Conservation (phyloP, 2,329 filamentous ascomycete genomes). For the Apiospora phragmitis region DNA sequence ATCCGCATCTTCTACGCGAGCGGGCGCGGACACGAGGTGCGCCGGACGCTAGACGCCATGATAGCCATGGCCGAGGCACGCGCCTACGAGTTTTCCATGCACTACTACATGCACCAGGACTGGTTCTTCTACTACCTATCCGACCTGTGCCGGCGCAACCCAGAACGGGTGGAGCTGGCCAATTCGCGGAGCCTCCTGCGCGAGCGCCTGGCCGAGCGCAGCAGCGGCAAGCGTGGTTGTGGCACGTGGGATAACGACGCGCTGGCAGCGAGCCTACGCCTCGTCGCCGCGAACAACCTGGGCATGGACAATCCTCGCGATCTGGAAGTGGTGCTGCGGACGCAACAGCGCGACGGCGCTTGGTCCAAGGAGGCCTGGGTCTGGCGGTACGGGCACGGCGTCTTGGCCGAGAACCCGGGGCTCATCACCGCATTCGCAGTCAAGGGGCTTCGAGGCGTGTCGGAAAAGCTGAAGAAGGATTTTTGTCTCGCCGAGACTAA, state of each 20-base stretch:
- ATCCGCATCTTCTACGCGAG: neutral
- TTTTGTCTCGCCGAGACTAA: too few species aligned
- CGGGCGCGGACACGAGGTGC: neutral
- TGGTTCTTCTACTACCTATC: constrained; percentile 13
- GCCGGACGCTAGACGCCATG: neutral
- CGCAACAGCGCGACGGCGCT: constrained; percentile 3
- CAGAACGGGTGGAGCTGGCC: neutral
- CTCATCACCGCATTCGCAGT: too few species aligned
- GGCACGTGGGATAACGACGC: too few species aligned
- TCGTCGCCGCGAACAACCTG: neutral
- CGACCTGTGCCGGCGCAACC: neutral
- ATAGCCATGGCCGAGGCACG: neutral
- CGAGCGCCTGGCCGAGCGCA: neutral
- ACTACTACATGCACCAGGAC: constrained; percentile 11
- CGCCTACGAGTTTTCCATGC: neutral
- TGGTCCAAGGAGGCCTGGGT: constrained; percentile 4
- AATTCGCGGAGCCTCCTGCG: neutral
- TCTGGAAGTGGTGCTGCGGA: neutral
- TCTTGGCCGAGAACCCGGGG: neutral
- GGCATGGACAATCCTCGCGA: neutral
- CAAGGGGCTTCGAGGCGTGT: too few species aligned
- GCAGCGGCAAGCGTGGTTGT: neutral
- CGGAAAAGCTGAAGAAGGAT: too few species aligned
- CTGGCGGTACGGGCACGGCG: constrained; percentile 2
- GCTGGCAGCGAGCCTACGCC: too few species aligned